phyloP scores from a whole-genome alignment of 345 rosid genomes.

The Eucalyptus urophylla region DNA sequence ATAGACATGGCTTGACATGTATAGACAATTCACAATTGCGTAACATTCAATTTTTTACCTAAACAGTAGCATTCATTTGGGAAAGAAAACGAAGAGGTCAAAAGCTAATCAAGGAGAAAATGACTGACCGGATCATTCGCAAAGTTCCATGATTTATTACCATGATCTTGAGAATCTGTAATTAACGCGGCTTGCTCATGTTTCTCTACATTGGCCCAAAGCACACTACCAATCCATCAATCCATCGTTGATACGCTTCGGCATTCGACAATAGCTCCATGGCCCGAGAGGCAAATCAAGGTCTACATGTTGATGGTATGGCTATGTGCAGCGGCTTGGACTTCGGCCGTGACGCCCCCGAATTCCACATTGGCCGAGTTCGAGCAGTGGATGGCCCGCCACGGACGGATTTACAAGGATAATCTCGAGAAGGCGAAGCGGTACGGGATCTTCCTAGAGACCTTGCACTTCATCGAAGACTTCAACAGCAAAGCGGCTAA shows the following conservation, averaged over 20 bases:
- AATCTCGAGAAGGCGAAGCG: conserved; percentile 2
- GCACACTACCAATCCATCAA: neutral
- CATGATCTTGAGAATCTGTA: too few relatives aligned
- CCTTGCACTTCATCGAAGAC: too few relatives aligned
- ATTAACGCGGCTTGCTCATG: neutral
- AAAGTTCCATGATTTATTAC: too few relatives aligned
- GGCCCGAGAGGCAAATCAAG: neutral
- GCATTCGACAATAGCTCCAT: neutral
- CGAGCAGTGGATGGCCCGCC: neutral
- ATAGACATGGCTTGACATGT: too few relatives aligned
- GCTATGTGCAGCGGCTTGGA: neutral
- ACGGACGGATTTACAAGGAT: neutral
- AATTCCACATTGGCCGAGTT: neutral
- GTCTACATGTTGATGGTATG: neutral
- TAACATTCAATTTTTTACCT: too few relatives aligned
- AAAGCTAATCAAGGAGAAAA: too few relatives aligned
- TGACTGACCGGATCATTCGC: too few relatives aligned
- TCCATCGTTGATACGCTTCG: neutral
- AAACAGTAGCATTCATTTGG: too few relatives aligned
- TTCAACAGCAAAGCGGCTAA: too few relatives aligned
- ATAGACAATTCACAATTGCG: too few relatives aligned
- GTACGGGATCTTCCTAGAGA: neutral
- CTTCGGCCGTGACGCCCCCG: neutral
- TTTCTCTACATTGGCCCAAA: neutral
- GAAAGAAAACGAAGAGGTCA: too few relatives aligned